phyloP scores from a whole-genome alignment of 1,139 yeast species.

The Williopsis jadinii region DNA sequence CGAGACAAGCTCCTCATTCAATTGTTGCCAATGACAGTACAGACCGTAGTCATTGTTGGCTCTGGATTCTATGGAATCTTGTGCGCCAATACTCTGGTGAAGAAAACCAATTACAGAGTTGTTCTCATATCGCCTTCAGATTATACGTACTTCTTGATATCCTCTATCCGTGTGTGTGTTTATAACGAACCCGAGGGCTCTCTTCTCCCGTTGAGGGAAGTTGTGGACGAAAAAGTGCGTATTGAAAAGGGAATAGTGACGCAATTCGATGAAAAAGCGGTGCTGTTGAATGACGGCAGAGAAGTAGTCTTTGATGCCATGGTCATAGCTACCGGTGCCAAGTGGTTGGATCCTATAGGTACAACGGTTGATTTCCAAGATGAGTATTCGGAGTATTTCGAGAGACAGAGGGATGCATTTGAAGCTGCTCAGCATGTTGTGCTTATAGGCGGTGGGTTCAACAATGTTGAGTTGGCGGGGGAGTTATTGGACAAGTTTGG shows the following conservation, averaged over 20 bases:
- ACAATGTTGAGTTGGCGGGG: conserved; percentile 24
- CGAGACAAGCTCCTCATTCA: too few species aligned
- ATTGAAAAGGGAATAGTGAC: conserved; percentile 15
- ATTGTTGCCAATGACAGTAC: background rate
- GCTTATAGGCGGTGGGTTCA: conserved; percentile 25
- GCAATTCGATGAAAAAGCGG: conserved; percentile 10
- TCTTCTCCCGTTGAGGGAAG: conserved; percentile 11
- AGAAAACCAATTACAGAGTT: conserved; percentile 4
- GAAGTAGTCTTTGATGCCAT: conserved; percentile 5
- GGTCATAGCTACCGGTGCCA: conserved; percentile 21
- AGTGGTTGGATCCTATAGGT: conserved; percentile 22
- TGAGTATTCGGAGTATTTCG: conserved; percentile 9
- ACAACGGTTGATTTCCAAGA: conserved; percentile 10
- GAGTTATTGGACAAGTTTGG: conserved; percentile 19
- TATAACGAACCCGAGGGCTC: conserved; percentile 11
- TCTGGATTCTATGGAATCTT: conserved; percentile 14
- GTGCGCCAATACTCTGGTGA: conserved; percentile 11
- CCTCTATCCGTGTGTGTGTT: conserved; percentile 13
- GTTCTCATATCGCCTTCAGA: conserved; percentile 11
- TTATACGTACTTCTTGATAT: conserved; percentile 5
- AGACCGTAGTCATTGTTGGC: conserved; percentile 14
- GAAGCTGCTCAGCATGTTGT: conserved; percentile 20
- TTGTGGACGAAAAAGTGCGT: conserved; percentile 12
- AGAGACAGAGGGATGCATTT: conserved; percentile 6
- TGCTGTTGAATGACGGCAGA: conserved; percentile 4